Percentiles rank a stretch among this genome's conserved stretches.
These are phyloP conservation scores for Ustilago tritici DNA, from an alignment of 1,284 basidiomycete species.

Conservation along the genomic window DNA sequence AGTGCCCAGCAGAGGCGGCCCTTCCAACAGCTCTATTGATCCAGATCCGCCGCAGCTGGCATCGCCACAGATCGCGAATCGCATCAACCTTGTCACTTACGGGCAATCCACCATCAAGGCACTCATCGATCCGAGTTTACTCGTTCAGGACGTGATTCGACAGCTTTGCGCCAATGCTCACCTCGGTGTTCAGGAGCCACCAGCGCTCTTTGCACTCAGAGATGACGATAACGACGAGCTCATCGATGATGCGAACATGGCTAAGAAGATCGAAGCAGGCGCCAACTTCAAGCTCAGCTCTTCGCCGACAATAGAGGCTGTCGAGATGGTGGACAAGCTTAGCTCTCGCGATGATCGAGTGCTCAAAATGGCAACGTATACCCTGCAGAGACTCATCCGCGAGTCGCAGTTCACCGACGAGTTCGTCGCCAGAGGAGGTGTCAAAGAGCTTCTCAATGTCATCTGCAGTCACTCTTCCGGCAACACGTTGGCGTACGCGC, in stretches of 20 bases:
- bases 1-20: slow-evolving; percentile 21
- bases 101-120: slow-evolving; percentile 61
- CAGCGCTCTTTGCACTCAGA: slow-evolving; percentile 83
- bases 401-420: slow-evolving; percentile 89
- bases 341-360: slow-evolving; percentile 75
- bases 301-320: slow-evolving; percentile 83
- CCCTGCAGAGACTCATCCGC: slow-evolving; percentile 86
- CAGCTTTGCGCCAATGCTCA: slow-evolving; percentile 71
- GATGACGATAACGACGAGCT: slow-evolving; percentile 84
- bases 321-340: slow-evolving; percentile 82
- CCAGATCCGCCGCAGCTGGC: slow-evolving; percentile 20
- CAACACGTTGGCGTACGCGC: slow-evolving; percentile 87
- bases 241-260: slow-evolving; percentile 78
- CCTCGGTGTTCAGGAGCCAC: slow-evolving; percentile 84
- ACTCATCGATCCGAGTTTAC: slow-evolving; percentile 58
- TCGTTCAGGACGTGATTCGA: slow-evolving; percentile 60
- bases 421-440: slow-evolving; percentile 82
- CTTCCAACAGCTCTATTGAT: slow-evolving; percentile 23
- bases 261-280: slow-evolving; percentile 62
- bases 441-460: slow-evolving; percentile 56
- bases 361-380: slow-evolving; percentile 79
- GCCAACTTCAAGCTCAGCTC: slow-evolving; percentile 75
- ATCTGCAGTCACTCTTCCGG: slow-evolving; percentile 74
- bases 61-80: slow-evolving; percentile 34
- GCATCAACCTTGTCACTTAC: slow-evolving; percentile 63